Evolutionary conservation across 2,329 filamentous ascomycete species (phyloP).

Genomic region (Myriangium duriaei): DNA sequence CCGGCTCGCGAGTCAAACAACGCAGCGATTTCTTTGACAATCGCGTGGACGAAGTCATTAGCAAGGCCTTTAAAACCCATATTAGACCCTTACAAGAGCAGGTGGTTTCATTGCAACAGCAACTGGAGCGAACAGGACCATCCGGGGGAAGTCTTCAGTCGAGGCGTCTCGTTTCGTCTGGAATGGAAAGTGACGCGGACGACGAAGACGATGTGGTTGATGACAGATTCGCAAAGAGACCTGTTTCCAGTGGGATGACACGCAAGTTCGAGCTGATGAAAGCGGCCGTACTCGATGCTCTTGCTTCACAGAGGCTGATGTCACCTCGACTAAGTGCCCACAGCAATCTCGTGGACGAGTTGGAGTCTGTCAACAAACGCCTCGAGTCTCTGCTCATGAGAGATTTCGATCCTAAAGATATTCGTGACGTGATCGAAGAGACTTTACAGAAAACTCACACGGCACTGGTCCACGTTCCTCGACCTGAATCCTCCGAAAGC

Average conservation of each 20-base stretch:
- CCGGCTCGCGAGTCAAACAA: slow-evolving; percentile 70
- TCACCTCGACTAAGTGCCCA: slow-evolving; percentile 4
- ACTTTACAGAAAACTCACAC: slow-evolving; percentile 20
- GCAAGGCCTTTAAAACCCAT: slow-evolving; percentile 60
- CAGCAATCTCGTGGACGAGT: slow-evolving; percentile 9
- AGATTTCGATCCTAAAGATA: slow-evolving; percentile 33
- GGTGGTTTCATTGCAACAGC: slow-evolving; percentile 8
- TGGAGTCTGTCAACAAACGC: slow-evolving; percentile 7
- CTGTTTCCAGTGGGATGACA: slow-evolving; percentile 66
- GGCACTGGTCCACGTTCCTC: slow-evolving; percentile 17
- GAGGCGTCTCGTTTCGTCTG: slow-evolving; percentile 27
- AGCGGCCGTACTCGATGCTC: slow-evolving; percentile 45
- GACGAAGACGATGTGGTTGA: slow-evolving; percentile 63
- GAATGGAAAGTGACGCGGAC: slow-evolving; percentile 77
- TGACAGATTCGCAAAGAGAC: slow-evolving; percentile 47
- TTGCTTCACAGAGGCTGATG: slow-evolving; percentile 36
- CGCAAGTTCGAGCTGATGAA: slow-evolving; percentile 70
- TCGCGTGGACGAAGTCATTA: slow-evolving; percentile 77
- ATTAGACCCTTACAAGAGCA: slow-evolving; percentile 68
- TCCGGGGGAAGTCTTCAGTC: neutral
- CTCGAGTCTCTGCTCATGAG: slow-evolving; percentile 10
- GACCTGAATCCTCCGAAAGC: slow-evolving; percentile 15
- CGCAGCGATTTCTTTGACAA: slow-evolving; percentile 82
- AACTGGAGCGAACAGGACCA: slow-evolving; percentile 11
- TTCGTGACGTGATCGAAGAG: slow-evolving; percentile 25